Evolutionary conservation across 2,329 filamentous ascomycete genomes (phyloP), one percentile per base, ranked within the genome.

Genomic region (Pestalotiopsis sp.): DNA sequence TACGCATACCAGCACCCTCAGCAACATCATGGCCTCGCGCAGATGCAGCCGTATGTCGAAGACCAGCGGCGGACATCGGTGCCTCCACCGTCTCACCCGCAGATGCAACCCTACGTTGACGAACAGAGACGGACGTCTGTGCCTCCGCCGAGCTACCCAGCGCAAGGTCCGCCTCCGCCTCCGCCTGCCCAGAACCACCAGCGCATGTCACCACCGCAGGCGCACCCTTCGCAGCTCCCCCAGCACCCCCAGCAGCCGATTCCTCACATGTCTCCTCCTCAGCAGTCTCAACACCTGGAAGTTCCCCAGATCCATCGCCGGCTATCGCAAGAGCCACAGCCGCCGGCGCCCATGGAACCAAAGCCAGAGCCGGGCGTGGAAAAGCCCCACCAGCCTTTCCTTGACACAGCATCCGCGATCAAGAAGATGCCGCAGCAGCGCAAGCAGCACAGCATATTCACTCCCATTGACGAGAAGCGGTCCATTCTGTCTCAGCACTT

Each of bases 391-490:
- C 81, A 83, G 41, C 85, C 66, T 13, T 58, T 67, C 14, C 66
- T 67, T 39, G 87, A 87, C 73, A 88, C 83, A 5, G 84, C 84
- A 63, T 80, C 80, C 45, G 82, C 82, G 20, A 86, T 89, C 71
- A 88, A 88, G 79, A 89, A 88, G 73, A 83, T 93, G 71, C 91
- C 92, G 2, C 92, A 91, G 2, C 92, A 91, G 75, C 91, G 93
- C 41, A 95, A 95, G 78, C 91, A 92, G 25, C 92, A 95, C 77
- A 98, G 95, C 79, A 98, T 99, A 69, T 98, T 98, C 78, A 99
- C 96, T 0, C 96, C 96, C 0, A 97, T 99, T 71, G 96, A 98
- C 75, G 95, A 97, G 78, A 94, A 92, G 74, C 89, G 93, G 63
- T 98, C 95, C 1, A 91, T 98, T 69, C 82, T 98, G 58, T 94